phyloP scores from a whole-genome alignment of 306 rosid genomes.

The Cucurbita pepo region DNA sequence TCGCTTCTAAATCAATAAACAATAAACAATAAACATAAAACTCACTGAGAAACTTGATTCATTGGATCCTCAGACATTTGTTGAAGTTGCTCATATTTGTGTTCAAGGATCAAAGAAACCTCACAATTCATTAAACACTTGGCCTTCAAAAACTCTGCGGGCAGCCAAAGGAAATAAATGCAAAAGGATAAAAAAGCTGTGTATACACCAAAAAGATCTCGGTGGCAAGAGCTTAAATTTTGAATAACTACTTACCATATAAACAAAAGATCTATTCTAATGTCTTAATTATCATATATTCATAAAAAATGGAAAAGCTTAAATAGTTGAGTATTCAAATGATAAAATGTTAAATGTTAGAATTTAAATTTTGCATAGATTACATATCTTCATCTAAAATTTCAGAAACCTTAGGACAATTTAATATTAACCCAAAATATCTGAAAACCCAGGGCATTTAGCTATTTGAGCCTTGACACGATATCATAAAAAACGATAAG shows the following conservation, averaged over 20 bases:
- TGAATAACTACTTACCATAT: background rate
- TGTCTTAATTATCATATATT: background rate
- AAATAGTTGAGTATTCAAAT: background rate
- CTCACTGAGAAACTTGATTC: slow-evolving; percentile 91
- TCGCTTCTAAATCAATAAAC: background rate
- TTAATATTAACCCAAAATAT: background rate
- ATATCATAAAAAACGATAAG: background rate
- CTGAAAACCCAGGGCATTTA: background rate
- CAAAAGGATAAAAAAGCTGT: background rate
- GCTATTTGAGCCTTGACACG: background rate
- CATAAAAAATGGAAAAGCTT: background rate
- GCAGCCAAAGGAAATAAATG: background rate
- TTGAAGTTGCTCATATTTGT: slow-evolving; percentile 91
- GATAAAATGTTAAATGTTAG: background rate
- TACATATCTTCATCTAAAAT: background rate
- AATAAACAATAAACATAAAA: background rate
- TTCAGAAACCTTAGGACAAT: background rate
- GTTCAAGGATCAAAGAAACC: slow-evolving; percentile 88
- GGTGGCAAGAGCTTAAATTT: background rate
- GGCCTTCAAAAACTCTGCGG: slow-evolving; percentile 80
- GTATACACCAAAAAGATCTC: background rate
- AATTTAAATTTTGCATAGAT: background rate
- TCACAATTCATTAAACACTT: slow-evolving; percentile 96
- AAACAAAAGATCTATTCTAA: background rate
- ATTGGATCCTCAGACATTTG: slow-evolving; percentile 79